Evolutionary conservation across 352 stramenopile genomes (phyloP), one percentile per base, ranked within the genome.

Genomic region (Phytophthora sansomeana): DNA sequence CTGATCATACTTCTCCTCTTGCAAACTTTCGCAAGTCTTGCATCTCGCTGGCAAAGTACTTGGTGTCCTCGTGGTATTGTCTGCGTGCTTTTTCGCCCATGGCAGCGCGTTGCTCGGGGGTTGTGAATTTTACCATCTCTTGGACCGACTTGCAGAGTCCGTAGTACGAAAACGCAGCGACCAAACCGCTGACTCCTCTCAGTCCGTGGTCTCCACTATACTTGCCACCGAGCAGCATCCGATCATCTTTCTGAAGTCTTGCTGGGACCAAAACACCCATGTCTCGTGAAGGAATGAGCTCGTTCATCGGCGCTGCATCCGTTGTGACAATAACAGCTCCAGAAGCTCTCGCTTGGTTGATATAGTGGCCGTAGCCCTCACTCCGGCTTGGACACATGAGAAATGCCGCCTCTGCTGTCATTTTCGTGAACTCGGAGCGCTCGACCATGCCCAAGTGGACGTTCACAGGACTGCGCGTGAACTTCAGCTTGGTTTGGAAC

Each of bases 361-460:
- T 87, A 64, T 89, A 89, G 65, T 89, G 80, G 32, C 80, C 81
- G 51, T 86, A 91, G n/a, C 82, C 82, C 68, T 91, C 82, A 67
- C 76, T 80, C 10, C 64, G 32, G 47, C 82, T 91, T 43, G 82
- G 60, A 32, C 82, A 91, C 38, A 91, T 61, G 43, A 89, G 75
- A 42, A 78, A 82, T 10, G 68, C 42, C 4, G 75, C 55, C 29
- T 89, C 69, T 1, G 76, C 69, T 24, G 87, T 69, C 4, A 80
- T 16, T 21, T 80, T 72, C 19, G 78, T 72, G 48, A 86, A 91
- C 28, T 43, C 57, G 11, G 54, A 32, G 8, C 67, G 55, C 19
- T 74, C 61, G 9, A 85, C 11, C 24, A 61, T 62, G 7, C 65
- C 64, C 17, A 46, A 44, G 17, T 66, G 62, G 5, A 73, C 60